These are phyloP conservation scores for Nyctanthes arbortristis DNA, from an alignment of 257 asterid species.

Conservation along the genomic window DNA sequence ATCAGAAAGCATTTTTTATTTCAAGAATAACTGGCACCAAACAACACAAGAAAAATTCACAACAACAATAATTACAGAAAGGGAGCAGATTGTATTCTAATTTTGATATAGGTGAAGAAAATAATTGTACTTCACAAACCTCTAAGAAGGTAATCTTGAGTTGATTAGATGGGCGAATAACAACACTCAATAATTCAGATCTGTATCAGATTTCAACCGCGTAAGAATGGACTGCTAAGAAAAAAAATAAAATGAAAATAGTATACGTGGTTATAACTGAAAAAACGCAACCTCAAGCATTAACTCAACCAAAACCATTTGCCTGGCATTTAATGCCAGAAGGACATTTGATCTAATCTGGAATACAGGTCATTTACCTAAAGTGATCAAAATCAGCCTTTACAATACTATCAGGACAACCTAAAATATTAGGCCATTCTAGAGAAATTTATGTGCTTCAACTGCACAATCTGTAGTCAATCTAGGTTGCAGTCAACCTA, in stretches of 20 bases:
- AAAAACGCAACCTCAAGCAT: background rate
- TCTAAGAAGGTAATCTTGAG: conserved; percentile 95
- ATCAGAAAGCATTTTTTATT: background rate
- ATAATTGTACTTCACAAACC: conserved; percentile 52
- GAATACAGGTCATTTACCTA: conserved; percentile 4
- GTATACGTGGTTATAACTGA: background rate
- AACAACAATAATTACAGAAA: conserved; percentile 9
- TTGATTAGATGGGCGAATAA: conserved; percentile 75
- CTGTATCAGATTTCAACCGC: conserved; percentile 49
- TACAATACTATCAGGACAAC: background rate
- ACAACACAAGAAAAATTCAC: conserved; percentile 10
- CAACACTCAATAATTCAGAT: conserved; percentile 82
- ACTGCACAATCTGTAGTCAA: background rate
- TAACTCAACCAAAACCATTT: conserved; percentile 3
- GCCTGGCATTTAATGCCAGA: background rate
- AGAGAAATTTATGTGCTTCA: background rate
- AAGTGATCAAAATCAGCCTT: conserved; percentile 1
- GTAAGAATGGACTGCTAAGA: conserved; percentile 23
- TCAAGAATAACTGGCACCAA: background rate
- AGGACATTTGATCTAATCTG: background rate
- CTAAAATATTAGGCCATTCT: conserved; percentile 1
- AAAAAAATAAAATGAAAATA: conserved; percentile 11
- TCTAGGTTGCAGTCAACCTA: conserved; percentile 1
- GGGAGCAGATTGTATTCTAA: background rate
- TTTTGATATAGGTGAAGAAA: conserved; percentile 23